Base-by-base conservation (phyloP, 106 monocot species). In the Allium sativum region DNA sequence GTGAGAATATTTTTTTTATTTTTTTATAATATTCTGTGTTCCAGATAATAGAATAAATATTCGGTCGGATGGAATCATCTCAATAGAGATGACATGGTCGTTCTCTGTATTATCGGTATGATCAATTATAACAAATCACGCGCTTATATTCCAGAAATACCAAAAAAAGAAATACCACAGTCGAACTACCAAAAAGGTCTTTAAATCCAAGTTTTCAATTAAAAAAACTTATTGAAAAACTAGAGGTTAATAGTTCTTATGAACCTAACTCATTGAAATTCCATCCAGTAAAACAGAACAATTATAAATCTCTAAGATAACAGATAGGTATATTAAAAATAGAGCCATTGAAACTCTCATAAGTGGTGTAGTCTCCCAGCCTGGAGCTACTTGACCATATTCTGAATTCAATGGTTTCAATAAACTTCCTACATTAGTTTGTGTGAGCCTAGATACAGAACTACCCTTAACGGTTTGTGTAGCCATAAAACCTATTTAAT, bases 381-480 rank as follows among this genome's bases (percentile, higher is more conserved):
- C 31, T 40, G 58, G 58, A 40, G 62, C 43, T 62, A 62, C 43
- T 62, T 62, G 15, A 45, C 62, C 44, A 7, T 62, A 62, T 62
- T 45, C 42, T 14, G 9, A 62, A 62, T 62, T 62, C 62, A 62
- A 62, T 62, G 44, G 44, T 62, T 62, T 45, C 42, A 62, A 62
- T 62, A 43, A 62, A 62, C 7, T 62, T 20, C 44, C 13, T 62
- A 62, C 44, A 18, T n/a, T 20, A 45, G n/a, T 62, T 62, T 17
- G 41, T 62, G 45, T 62, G 44, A 45, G 62, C 62, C 42, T 20
- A 45, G 43, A 62, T 62, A 16, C 47, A 44, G 41, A 61, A 22
- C 41, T 61, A 42, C 31, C 42, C 60, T 61, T 42, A 42, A 42
- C 10, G 60, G 31, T 31, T 31, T 31, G 31, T 31, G 31, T 31